phyloP scores from a whole-genome alignment of 1,284 basidiomycete genomes.

The Pseudozyma tsukubaensis region DNA sequence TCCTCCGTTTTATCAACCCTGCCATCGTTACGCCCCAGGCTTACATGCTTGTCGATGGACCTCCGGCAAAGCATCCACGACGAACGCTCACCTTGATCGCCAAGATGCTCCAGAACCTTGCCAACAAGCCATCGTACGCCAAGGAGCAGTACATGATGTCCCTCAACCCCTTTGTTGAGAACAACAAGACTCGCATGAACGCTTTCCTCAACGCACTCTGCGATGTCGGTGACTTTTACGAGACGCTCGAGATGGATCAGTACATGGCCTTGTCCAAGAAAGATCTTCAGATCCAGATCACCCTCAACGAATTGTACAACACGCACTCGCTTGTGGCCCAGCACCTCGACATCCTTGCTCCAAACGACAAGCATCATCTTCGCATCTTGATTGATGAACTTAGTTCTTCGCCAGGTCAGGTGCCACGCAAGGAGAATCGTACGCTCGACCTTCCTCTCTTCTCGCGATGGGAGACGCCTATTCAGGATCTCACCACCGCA shows the following conservation, averaged over 20 bases:
- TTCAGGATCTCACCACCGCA: conserved; percentile 94
- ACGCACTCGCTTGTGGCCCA: conserved; percentile 94
- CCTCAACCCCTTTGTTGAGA: conserved; percentile 97
- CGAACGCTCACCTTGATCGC: conserved; percentile 96
- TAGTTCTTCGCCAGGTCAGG: conserved; percentile 88
- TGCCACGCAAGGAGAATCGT: conserved; percentile 96
- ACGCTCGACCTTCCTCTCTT: conserved; percentile 91
- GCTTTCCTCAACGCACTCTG: conserved; percentile 95
- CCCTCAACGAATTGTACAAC: conserved; percentile 98
- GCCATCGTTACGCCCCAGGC: conserved; percentile 99
- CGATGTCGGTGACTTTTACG: conserved; percentile 99
- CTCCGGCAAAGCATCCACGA: conserved; percentile 95
- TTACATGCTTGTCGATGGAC: conserved; percentile 97
- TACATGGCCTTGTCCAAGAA: conserved; percentile 99
- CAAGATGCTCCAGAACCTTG: conserved; percentile 99
- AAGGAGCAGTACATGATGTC: conserved; percentile 99
- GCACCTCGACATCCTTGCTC: conserved; percentile 93
- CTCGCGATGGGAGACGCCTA: conserved; percentile 98
- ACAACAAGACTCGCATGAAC: conserved; percentile 96
- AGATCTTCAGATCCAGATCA: conserved; percentile 96
- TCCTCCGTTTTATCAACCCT: conserved; percentile 99
- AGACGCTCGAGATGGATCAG: conserved; percentile 99
- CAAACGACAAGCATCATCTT: conserved; percentile 95
- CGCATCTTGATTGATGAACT: conserved; percentile 96
- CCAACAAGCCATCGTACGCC: conserved; percentile 97